These are phyloP conservation scores for Tremella mesenterica DNA, from an alignment of 768 basidiomycete species.

Conservation along the genomic window DNA sequence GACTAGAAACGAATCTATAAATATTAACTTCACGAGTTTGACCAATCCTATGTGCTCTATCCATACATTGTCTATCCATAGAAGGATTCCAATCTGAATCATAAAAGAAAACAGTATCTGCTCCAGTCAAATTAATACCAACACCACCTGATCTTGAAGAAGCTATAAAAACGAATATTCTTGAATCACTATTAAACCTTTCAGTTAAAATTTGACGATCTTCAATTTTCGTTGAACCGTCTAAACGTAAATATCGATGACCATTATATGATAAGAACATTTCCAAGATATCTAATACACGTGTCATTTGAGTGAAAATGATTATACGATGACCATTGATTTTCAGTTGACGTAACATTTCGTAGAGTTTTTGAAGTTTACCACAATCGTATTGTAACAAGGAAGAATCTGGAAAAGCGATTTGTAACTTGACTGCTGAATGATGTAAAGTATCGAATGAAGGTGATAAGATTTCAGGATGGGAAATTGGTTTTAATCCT, in stretches of 20 bases:
- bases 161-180: constrained; percentile 48
- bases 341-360: constrained; percentile 71
- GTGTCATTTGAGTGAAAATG: constrained; percentile 97
- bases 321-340: constrained; percentile 79
- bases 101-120: constrained; percentile 48
- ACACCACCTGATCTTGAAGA: constrained; percentile 53
- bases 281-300: constrained; percentile 85
- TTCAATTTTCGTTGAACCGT: constrained; percentile 91
- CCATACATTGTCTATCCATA: constrained; percentile 49
- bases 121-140: constrained; percentile 68
- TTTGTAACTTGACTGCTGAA: constrained; percentile 71
- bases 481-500: constrained; percentile 41
- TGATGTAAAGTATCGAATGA: constrained; percentile 67
- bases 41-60: constrained; percentile 46
- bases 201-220: constrained; percentile 55
- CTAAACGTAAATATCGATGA: constrained; percentile 84
- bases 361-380: constrained; percentile 77
- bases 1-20: constrained; percentile 67
- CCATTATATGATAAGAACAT: constrained; percentile 87
- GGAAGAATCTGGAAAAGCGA: constrained; percentile 84
- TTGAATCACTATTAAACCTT: constrained; percentile 47
- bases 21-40: constrained; percentile 63
- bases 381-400: constrained; percentile 93
- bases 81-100: constrained; percentile 49
- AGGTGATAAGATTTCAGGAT: constrained; percentile 40